phyloP scores from a whole-genome alignment of 106 monocot species.

The Ottelia alismoides region DNA sequence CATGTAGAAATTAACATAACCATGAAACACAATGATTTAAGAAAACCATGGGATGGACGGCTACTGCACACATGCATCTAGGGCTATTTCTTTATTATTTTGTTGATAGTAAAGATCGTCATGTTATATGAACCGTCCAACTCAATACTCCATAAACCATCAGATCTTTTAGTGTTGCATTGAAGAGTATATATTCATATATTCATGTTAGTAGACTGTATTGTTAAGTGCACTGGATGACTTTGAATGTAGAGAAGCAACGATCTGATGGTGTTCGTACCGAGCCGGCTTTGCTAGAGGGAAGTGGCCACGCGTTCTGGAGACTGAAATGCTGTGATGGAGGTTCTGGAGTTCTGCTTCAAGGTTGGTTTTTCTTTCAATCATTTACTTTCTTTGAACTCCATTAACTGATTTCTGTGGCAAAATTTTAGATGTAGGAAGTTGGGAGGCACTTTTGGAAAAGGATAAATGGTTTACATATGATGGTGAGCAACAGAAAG shows the following conservation, averaged over 20 bases:
- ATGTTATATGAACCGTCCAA: no score
- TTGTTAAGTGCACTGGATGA: no score
- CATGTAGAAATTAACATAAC: no score
- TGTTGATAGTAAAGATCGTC: no score
- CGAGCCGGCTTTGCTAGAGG: slow-evolving; percentile 24
- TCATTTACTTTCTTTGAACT: background rate
- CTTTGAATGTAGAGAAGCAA: slow-evolving; percentile 29
- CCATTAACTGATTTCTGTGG: background rate
- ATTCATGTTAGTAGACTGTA: no score
- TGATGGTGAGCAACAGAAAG: slow-evolving; percentile 25
- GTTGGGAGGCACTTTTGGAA: slow-evolving; percentile 11
- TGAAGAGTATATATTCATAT: no score
- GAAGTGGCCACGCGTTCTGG: slow-evolving; percentile 28
- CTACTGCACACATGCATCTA: no score
- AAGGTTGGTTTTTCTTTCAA: slow-evolving; percentile 27
- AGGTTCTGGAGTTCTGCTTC: slow-evolving; percentile 25
- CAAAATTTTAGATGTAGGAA: slow-evolving; percentile 23
- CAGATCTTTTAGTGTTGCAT: no score
- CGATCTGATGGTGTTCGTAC: slow-evolving; percentile 30
- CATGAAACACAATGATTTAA: no score
- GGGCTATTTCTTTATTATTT: no score
- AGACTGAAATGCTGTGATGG: slow-evolving; percentile 14
- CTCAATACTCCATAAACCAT: no score
- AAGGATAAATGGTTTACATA: slow-evolving; percentile 38
- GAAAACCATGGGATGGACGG: no score